Percentiles rank a stretch among this genome's conserved stretches.
These are phyloP conservation scores for Hypomyces perniciosus DNA, from an alignment of 2,329 filamentous ascomycete species.

Conservation along the genomic window DNA sequence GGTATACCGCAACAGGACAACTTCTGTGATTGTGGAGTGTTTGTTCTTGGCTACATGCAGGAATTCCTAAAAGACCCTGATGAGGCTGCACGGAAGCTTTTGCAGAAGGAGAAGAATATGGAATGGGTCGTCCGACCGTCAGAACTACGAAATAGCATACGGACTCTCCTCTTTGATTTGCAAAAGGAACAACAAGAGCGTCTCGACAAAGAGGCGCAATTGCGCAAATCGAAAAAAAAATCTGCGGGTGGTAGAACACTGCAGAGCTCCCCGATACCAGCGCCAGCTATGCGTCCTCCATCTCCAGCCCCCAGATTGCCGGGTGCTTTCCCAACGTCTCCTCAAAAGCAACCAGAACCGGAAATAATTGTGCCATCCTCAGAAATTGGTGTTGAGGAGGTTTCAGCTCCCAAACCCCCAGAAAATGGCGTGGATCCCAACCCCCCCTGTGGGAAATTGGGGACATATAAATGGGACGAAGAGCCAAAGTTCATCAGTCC, in stretches of 20 bases:
- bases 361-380: background rate
- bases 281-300: background rate
- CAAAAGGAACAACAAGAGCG: conserved; percentile 50
- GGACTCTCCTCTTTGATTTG: conserved; percentile 58
- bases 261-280: conserved; percentile 8
- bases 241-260: conserved; percentile 2
- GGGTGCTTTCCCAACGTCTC: conserved; percentile 8
- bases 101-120: conserved; percentile 48
- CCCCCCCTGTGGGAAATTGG: too few relatives aligned
- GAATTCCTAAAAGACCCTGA: conserved; percentile 74
- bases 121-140: conserved; percentile 51
- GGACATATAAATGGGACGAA: background rate
- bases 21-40: conserved; percentile 84
- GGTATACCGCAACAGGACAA: conserved; percentile 77
- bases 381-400: background rate
- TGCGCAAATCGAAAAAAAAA: conserved; percentile 22
- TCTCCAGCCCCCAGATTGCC: conserved; percentile 7
- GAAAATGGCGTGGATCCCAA: background rate
- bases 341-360: background rate
- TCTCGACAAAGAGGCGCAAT: conserved; percentile 30
- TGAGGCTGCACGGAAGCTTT: conserved; percentile 58
- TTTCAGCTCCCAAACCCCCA: background rate
- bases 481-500: background rate
- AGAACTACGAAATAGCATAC: conserved; percentile 58
- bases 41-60: conserved; percentile 75